Base-by-base conservation (phyloP, 495 filamentous ascomycete species). In the Neurospora sublineolata region DNA sequence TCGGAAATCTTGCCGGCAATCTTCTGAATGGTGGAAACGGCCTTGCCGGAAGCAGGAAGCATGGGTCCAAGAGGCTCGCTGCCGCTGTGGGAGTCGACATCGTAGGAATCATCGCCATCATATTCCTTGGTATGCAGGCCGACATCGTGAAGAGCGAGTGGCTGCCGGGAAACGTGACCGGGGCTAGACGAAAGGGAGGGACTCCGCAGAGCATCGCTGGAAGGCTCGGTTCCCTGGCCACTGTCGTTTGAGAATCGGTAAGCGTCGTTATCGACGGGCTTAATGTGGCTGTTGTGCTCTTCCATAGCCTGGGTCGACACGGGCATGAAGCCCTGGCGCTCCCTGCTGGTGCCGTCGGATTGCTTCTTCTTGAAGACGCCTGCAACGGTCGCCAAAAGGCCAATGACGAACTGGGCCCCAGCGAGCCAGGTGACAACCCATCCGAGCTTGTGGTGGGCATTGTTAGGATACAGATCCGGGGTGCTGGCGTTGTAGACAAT, bases 391-490 rank as follows among this genome's bases (percentile, higher is more conserved):
- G 87, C 87, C 68, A 94, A 80, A 68, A 96, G 78, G 23, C 89
- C 86, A 76, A 96, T 82, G 14, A 90, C 71, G 12, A 89, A 86
- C 82, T 97, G 94, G 37, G 84, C 87, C 46, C 84, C 81, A 12
- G 91, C 83, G 16, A 93, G 84, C 83, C 87, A 91, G 12, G 91
- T 94, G 38, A 91, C 85, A 44, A 92, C 83, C 95, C 95, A 98
- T 39, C 95, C 95, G 68, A 95, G 85, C 80, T 91, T 94, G 81
- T 93, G 90, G 78, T 98, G 96, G 7, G 91, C 87, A 77, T 97
- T 97, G 77, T 92, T 91, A 68, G 89, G 87, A 77, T 97, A 98
- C 23, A 99, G 82, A 78, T 97, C 93, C 3, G 94, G 94, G 0
- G 93, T 97, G 67, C 87, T 89, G 74, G 84, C 84, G 78, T 94